phyloP scores from a whole-genome alignment of 73 alveolate genomes.

The Paramecium octaurelia region DNA sequence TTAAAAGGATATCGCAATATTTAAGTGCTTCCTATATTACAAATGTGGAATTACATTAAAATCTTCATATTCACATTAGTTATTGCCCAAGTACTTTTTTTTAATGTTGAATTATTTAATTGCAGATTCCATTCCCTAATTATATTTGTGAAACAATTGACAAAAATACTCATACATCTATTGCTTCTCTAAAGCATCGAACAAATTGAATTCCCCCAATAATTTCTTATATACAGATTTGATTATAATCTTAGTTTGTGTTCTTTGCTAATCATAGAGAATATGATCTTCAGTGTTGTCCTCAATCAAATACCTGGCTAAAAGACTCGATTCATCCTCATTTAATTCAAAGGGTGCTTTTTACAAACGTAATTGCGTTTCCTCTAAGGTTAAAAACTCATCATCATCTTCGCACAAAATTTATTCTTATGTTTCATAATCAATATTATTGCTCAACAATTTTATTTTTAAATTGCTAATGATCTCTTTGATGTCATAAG shows the following conservation, averaged over 20 bases:
- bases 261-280: neutral
- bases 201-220: neutral
- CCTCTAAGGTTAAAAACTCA: neutral
- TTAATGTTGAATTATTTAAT: neutral
- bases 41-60: neutral
- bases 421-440: constrained; percentile 6
- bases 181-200: neutral
- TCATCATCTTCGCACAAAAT: neutral
- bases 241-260: neutral
- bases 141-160: neutral
- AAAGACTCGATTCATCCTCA: neutral
- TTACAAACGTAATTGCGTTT: neutral
- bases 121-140: constrained; percentile 31
- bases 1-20: constrained; percentile 33
- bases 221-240: constrained; percentile 44
- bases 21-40: constrained; percentile 21
- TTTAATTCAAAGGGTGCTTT: neutral
- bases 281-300: constrained; percentile 34
- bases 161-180: neutral
- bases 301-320: constrained; percentile 24
- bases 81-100: neutral
- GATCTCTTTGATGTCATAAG: neutral
- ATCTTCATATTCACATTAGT: constrained; percentile 34
- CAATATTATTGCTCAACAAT: neutral
- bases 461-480: neutral